phyloP scores from a whole-genome alignment of 2,329 filamentous ascomycete genomes.

The Sarocladiaceae sp. region DNA sequence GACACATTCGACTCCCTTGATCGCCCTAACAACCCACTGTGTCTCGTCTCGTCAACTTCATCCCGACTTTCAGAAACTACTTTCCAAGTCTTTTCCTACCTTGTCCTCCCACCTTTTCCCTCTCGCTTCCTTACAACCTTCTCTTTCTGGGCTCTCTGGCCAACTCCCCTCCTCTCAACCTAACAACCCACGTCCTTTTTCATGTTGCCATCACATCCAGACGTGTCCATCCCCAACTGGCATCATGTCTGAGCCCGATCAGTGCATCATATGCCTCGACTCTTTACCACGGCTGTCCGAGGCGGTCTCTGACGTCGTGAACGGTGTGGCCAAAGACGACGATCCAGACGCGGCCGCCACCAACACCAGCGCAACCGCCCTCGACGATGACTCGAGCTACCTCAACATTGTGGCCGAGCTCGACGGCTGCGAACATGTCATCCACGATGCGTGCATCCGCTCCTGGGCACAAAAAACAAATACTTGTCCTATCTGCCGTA shows the following conservation, averaged over 20 bases:
- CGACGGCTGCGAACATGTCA: conserved; percentile 79
- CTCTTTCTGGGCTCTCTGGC: conserved; percentile 5
- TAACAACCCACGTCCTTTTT: conserved; percentile 29
- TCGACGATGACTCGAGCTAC: conserved; percentile 19
- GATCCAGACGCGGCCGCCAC: conserved; percentile 16
- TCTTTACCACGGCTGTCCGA: conserved; percentile 40
- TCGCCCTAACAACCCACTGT: background rate
- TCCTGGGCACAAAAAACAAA: conserved; percentile 97
- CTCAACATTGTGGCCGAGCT: conserved; percentile 53
- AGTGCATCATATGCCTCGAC: conserved; percentile 68
- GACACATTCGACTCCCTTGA: conserved; percentile 6
- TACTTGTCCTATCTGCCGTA: conserved; percentile 95
- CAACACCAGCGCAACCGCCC: conserved; percentile 18
- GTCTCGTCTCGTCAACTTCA: conserved; percentile 6
- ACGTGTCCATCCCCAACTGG: conserved; percentile 33
- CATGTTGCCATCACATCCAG: conserved; percentile 40
- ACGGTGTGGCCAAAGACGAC: conserved; percentile 13
- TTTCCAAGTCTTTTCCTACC: conserved; percentile 13
- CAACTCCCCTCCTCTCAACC: conserved; percentile 14
- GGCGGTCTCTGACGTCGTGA: conserved; percentile 17
- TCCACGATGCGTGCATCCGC: conserved; percentile 89
- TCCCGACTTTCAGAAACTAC: conserved; percentile 14
- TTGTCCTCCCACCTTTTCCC: conserved; percentile 16
- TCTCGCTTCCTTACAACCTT: background rate
- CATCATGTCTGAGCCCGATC: conserved; percentile 53